These are phyloP conservation scores for Setomelanomma holmii DNA, from an alignment of 2,329 filamentous ascomycete species.

Conservation along the genomic window DNA sequence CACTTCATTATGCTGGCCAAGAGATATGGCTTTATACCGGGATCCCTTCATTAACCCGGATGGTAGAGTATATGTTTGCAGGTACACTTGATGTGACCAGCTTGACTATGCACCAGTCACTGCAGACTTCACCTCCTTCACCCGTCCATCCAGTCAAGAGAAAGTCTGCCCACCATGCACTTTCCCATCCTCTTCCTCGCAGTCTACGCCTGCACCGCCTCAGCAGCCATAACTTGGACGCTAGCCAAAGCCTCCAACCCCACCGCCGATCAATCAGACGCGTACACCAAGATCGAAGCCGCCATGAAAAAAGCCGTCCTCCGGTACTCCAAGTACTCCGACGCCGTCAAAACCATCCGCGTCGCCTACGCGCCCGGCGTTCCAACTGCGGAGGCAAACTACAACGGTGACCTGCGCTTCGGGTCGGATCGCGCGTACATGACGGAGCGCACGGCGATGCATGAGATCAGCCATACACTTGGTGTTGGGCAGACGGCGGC, in stretches of 20 bases:
- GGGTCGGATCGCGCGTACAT: constrained; percentile 43
- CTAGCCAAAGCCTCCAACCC: constrained; percentile 37
- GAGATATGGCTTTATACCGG: not conserved
- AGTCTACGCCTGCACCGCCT: constrained; percentile 26
- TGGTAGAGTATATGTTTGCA: too few species aligned
- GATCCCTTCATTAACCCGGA: not conserved
- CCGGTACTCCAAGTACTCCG: constrained; percentile 31
- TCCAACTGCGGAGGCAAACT: constrained; percentile 44
- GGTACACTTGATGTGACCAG: too few species aligned
- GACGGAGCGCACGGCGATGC: constrained; percentile 45
- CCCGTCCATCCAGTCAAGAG: too few species aligned
- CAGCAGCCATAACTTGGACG: constrained; percentile 34
- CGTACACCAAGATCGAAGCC: constrained; percentile 40
- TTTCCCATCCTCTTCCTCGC: constrained; percentile 27
- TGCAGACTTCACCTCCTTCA: too few species aligned
- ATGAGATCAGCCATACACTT: constrained; percentile 44
- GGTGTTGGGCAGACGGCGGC: constrained; percentile 43
- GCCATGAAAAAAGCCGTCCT: constrained; percentile 41
- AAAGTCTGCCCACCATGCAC: constrained; percentile 27
- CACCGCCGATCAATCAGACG: constrained; percentile 40
- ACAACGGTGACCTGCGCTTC: constrained; percentile 45
- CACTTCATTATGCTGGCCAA: not conserved
- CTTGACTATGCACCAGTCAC: too few species aligned
- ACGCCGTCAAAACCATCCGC: constrained; percentile 34
- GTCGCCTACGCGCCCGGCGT: constrained; percentile 42